Conservation (phyloP, 345 rosid species). For the Gossypium anomalum region DNA sequence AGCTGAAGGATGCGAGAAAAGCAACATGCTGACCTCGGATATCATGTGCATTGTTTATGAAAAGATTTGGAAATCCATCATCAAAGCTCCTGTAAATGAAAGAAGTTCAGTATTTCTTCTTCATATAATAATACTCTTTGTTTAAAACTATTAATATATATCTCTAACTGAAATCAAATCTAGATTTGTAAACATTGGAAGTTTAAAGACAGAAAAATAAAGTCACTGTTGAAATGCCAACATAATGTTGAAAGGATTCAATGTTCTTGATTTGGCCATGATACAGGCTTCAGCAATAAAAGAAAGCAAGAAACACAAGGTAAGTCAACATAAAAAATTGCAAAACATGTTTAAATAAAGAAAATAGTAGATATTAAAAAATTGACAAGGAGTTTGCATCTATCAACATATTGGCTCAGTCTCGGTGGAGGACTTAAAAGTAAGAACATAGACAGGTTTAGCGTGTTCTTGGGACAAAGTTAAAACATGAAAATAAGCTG, state of each 20-base stretch:
- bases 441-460: neutral
- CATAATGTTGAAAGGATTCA: neutral
- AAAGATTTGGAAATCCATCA: constrained; percentile 94
- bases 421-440: neutral
- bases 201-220: neutral
- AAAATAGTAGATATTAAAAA: neutral
- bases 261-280: neutral
- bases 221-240: neutral
- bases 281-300: neutral
- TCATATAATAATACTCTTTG: neutral
- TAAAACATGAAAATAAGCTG: constrained; percentile 1
- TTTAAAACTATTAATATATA: neutral
- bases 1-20: constrained; percentile 72
- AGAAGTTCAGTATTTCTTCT: constrained; percentile 11
- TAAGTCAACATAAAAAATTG: neutral
- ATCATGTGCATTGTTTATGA: constrained; percentile 85
- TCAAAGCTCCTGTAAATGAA: constrained; percentile 69
- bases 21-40: constrained; percentile 95
- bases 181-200: neutral
- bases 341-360: neutral
- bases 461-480: neutral
- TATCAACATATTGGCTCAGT: neutral
- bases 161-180: neutral
- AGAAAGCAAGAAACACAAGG: neutral
- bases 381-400: neutral